A percentile compares a stretch with the other conserved stretches of the same genome.
These are phyloP conservation scores for Coniosporium uncinatum DNA, from an alignment of 2,329 filamentous ascomycete genomes.

Conservation along the genomic window DNA sequence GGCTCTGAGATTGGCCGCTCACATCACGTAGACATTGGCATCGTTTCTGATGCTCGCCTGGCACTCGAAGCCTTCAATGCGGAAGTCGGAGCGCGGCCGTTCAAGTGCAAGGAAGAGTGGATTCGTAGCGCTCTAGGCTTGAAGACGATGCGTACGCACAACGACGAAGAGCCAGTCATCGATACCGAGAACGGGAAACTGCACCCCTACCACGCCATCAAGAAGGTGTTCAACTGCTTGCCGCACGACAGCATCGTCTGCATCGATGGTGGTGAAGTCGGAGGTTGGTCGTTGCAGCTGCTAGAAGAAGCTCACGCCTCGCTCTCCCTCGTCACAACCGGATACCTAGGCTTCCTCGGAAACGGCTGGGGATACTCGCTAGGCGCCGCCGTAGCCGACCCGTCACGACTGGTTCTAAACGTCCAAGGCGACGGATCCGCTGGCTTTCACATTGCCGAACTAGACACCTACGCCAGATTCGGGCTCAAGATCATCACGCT, in stretches of 20 bases:
- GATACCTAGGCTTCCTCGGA: constrained; percentile 38
- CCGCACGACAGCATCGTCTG: constrained; percentile 28
- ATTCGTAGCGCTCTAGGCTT: constrained; percentile 17
- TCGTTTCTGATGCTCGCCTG: constrained; percentile 30
- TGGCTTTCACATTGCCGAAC: constrained; percentile 39
- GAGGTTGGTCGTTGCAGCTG: constrained; percentile 25
- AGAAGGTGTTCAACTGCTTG: constrained; percentile 25
- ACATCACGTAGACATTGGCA: constrained; percentile 29
- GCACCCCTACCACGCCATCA: constrained; percentile 36
- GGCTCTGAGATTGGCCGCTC: constrained; percentile 35
- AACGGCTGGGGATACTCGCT: constrained; percentile 40
- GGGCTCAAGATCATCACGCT: constrained; percentile 33
- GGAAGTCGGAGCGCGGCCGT: constrained; percentile 8
- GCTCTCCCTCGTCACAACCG: constrained; percentile 8
- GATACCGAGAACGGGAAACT: constrained; percentile 20
- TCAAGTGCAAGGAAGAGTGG: constrained; percentile 15
- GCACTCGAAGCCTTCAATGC: constrained; percentile 21
- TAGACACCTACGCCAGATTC: constrained; percentile 36
- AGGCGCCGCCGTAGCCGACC: constrained; percentile 34
- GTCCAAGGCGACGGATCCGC: constrained; percentile 38
- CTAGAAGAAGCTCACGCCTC: constrained; percentile 16
- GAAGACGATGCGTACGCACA: constrained; percentile 14
- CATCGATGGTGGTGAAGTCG: constrained; percentile 33
- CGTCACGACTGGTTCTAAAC: constrained; percentile 29
- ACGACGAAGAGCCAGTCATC: constrained; percentile 15